Base-by-base conservation (phyloP, 1,284 basidiomycete species). In the Sporisorium scitamineum region DNA sequence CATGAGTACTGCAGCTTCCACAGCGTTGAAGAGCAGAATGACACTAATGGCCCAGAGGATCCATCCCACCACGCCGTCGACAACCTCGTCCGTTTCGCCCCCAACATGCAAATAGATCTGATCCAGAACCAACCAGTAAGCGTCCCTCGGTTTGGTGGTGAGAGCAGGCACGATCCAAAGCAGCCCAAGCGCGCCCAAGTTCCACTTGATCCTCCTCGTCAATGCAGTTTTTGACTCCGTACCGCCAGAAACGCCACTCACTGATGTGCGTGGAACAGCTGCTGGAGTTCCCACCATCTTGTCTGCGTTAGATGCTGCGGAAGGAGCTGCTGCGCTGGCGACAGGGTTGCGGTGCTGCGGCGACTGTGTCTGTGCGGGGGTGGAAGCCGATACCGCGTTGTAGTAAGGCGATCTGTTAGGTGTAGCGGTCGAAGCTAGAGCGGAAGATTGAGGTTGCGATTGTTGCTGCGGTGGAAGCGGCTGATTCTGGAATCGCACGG, bases 91-190 rank as follows among this genome's bases (percentile, higher is more conserved):
- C 11, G 62, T 48, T 18, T 58, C 57, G 5, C 69, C 69, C 3
- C 74, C 74, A 1, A 69, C 56, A 18, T 60, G 37, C 31, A 65
- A 14, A 56, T 76, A 70, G 11, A 76, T 60, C 27, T 44, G 41
- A 31, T 76, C 74, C 31, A 76, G 54, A 5, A 66, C 26, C n/a
- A 39, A 16, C 74, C 74, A 76, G 32, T 76, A 76, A 3, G 29
- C 45, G 18, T 72, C 69, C 3, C 57, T 34, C 10, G 74, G 74
- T 10, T 37, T 44, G 31, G 34, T 54, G 5, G 69, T 60, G 0
- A 76, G 39, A 9, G 57, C 54, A 1, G 74, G 74, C 11, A 62
- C 41, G 16, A 76, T 59, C 74, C 74, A 76, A 16, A 76, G 41
- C 26, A 72, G 7, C 0, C 42, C 65, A 4, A 76, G 60, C 5